Base-by-base conservation (phyloP, 805 yeast species). In the Myxozyma geophila region DNA sequence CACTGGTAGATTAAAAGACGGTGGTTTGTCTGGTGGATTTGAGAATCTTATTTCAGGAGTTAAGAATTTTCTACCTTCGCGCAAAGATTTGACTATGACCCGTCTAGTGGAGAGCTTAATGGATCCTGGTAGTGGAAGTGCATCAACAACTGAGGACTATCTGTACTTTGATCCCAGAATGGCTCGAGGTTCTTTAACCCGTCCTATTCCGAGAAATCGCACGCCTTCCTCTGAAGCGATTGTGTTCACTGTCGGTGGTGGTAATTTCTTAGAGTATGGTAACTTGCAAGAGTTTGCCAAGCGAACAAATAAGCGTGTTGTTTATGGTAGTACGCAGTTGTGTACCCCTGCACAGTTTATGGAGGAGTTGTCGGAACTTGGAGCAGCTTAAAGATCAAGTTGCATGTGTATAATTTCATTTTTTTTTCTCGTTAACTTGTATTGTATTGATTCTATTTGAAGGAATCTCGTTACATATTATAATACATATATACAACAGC, bases 201-300 rank as follows among this genome's bases (percentile, higher is more conserved):
- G 88, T 70, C 93, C 92, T 43, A 98, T 98, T 44, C 67, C 66
- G 75, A 85, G 96, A 73, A 86, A 85, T 63, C 62, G 70, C 39
- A 49, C 54, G n/a, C 37, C 57, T 8, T 54, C 49, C 44, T 58
- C 64, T 1, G 95, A 91, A 69, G 85, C 96, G 1, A 79, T 90
- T 55, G 96, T 95, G 21, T 95, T 95, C 75, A 90, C 92, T 58
- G 92, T 95, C 60, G 99, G 99, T 33, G 99, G 99, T 41, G 98
- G 98, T 54, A 92, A 90, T 76, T 95, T 92, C 74, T 78, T 90
- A 67, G 99, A 95, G 78, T 95, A 93, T 74, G 96, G 92, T 64
- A 93, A 93, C 73, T 82, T 95, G 72, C 96, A 90, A 75, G 66
- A 63, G 49, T 60, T 47, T 49, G 68, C 68, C 13, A 60, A 58